Base-by-base conservation (phyloP, 257 asterid species). In the Capsicum rhomboideum region DNA sequence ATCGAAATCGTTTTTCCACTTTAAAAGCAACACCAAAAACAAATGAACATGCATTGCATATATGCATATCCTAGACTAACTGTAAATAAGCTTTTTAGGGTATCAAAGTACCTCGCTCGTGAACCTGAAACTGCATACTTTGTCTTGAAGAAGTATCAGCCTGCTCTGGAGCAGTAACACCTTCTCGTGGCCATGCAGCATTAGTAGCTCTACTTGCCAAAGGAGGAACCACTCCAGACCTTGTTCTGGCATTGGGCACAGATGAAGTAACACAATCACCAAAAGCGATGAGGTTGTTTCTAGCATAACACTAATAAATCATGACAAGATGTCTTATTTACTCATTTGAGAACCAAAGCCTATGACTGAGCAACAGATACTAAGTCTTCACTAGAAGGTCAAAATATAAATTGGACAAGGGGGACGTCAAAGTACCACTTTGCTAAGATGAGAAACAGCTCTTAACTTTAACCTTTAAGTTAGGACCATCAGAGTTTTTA, bases 141-240 rank as follows among this genome's bases (percentile, higher is more conserved):
- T 78, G 87, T 31, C 82, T 82, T 40, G 82, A 75, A 54, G 91
- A 56, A 72, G 83, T 83, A 85, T 85, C 87, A 44, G 56, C 86
- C 67, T 86, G 78, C 61, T 84, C 93, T 74, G 86, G 86, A 89
- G 63, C 88, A 85, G 83, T 85, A 82, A 29, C 87, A 83, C 83
- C 88, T 74, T 83, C 86, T 72, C 77, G 90, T 28, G 97, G 92
- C 99, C 99, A 97, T 16, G 99, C 98, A 82, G 98, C 96, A 88
- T 61, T 85, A 80, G 96, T 92, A 84, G 94, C 96, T 90, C 97
- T 90, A 85, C 91, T 85, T 87, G 94, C 89, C 71, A 92, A 89
- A 61, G 97, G 90, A 80, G 92, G 92, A 83, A 89, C 87, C 64
- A 54, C 92, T 26, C 95, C 97, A 3, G 86, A 42, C 88, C 95